Percentiles rank a stretch among this genome's conserved stretches.
Conservation (phyloP, 768 basidiomycete genomes). For the Termitomyces sp. region DNA sequence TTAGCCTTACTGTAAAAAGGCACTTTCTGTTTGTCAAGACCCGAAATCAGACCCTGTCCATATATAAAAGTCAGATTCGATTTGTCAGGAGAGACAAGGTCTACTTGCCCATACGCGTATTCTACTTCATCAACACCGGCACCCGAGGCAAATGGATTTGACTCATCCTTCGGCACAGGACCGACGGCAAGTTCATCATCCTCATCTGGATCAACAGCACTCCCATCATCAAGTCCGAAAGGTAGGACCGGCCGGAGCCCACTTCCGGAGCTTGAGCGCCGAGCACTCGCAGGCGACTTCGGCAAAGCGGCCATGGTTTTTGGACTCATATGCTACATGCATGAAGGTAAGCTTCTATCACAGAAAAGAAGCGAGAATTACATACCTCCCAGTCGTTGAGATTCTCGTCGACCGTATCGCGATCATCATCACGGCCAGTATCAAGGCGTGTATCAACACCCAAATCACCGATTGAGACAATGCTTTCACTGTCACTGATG, state of each 20-base stretch:
- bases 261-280: constrained; percentile 80
- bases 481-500: constrained; percentile 93
- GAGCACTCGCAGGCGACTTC: constrained; percentile 79
- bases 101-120: constrained; percentile 75
- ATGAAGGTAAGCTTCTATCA: constrained; percentile 3
- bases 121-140: constrained; percentile 89
- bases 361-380: constrained; percentile 1
- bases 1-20: neutral
- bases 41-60: constrained; percentile 2
- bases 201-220: constrained; percentile 66
- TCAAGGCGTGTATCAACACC: constrained; percentile 73
- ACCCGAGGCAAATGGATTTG: constrained; percentile 70
- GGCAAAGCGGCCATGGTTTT: constrained; percentile 92
- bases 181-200: constrained; percentile 72
- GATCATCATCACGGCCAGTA: constrained; percentile 56
- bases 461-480: constrained; percentile 84
- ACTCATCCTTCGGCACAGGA: constrained; percentile 69
- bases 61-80: neutral
- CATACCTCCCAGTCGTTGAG: constrained; percentile 95
- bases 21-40: neutral
- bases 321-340: constrained; percentile 84
- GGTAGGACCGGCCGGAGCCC: constrained; percentile 78
- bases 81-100: neutral
- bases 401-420: constrained; percentile 70
- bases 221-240: constrained; percentile 70